Percentiles rank a stretch among this genome's conserved stretches.
These are phyloP conservation scores for Schizophyllum amplum DNA, from an alignment of 1,284 basidiomycete genomes.

Conservation along the genomic window DNA sequence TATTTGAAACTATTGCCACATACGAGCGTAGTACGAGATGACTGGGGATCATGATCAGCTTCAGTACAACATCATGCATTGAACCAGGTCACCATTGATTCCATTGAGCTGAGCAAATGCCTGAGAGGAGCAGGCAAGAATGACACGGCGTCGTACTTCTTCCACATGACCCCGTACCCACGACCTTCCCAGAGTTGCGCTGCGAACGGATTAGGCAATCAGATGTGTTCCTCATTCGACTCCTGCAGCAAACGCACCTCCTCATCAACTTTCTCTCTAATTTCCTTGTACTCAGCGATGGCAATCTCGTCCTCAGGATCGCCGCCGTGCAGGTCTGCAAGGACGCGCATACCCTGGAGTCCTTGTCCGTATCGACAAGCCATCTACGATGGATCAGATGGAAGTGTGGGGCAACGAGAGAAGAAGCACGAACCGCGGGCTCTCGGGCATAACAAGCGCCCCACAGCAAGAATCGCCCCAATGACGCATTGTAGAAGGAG, in stretches of 20 bases:
- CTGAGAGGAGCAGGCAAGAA: conserved; percentile 97
- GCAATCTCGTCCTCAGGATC: conserved; percentile 70
- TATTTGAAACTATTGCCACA: conserved; percentile 24
- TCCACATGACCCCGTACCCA: conserved; percentile 84
- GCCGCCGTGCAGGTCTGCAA: conserved; percentile 87
- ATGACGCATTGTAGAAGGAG: conserved; percentile 87
- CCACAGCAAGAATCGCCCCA: conserved; percentile 74
- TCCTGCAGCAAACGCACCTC: conserved; percentile 48
- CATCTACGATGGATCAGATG: conserved; percentile 43
- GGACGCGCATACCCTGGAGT: conserved; percentile 82
- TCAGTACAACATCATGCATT: conserved; percentile 7
- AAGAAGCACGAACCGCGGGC: conserved; percentile 56
- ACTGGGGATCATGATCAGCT: conserved; percentile 36
- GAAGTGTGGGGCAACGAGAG: not conserved
- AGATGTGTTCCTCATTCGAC: not conserved
- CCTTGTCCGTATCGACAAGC: conserved; percentile 86
- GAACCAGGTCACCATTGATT: conserved; percentile 59
- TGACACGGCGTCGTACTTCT: conserved; percentile 78
- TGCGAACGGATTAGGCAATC: conserved; percentile 14
- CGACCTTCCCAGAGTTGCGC: conserved; percentile 75
- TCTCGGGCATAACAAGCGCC: conserved; percentile 87
- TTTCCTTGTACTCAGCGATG: conserved; percentile 84
- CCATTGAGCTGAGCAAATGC: conserved; percentile 95
- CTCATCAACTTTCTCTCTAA: conserved; percentile 79
- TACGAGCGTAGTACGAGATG: conserved; percentile 92